These are phyloP conservation scores for Thelonectria discophora DNA, from an alignment of 2,329 filamentous ascomycete genomes.

Conservation along the genomic window DNA sequence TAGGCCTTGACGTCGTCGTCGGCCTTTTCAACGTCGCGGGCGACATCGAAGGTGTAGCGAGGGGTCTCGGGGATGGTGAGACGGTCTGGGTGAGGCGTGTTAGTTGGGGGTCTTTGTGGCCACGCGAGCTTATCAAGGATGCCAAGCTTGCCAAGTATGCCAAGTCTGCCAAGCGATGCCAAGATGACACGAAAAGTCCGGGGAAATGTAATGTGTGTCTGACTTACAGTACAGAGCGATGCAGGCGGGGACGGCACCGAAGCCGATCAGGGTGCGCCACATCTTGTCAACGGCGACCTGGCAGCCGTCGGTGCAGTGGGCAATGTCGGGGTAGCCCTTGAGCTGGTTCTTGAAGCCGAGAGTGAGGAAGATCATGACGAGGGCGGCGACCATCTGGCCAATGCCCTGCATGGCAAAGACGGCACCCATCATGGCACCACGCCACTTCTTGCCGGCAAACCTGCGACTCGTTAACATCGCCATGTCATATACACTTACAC, in stretches of 20 bases:
- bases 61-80: conserved; percentile 89
- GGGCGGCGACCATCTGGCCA: conserved; percentile 62
- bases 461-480: conserved; percentile 29
- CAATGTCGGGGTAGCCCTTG: conserved; percentile 57
- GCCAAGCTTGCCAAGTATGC: conserved; percentile 17
- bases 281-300: conserved; percentile 76
- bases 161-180: conserved; percentile 18
- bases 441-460: conserved; percentile 82
- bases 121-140: background rate
- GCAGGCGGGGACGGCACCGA: conserved; percentile 81
- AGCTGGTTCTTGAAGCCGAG: conserved; percentile 75
- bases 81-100: conserved; percentile 53
- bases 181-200: background rate
- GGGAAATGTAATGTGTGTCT: background rate
- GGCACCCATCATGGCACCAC: conserved; percentile 86
- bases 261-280: conserved; percentile 84
- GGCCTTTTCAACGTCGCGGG: conserved; percentile 77
- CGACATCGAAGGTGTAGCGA: conserved; percentile 86
- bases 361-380: conserved; percentile 79
- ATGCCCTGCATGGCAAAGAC: conserved; percentile 84
- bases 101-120: conserved; percentile 1
- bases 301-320: conserved; percentile 59
- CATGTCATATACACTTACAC: too few species aligned
- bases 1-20: conserved; percentile 79
- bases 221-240: conserved; percentile 77